These are phyloP conservation scores for Penicillium tannophilum DNA, from an alignment of 495 filamentous ascomycete species.

Conservation along the genomic window DNA sequence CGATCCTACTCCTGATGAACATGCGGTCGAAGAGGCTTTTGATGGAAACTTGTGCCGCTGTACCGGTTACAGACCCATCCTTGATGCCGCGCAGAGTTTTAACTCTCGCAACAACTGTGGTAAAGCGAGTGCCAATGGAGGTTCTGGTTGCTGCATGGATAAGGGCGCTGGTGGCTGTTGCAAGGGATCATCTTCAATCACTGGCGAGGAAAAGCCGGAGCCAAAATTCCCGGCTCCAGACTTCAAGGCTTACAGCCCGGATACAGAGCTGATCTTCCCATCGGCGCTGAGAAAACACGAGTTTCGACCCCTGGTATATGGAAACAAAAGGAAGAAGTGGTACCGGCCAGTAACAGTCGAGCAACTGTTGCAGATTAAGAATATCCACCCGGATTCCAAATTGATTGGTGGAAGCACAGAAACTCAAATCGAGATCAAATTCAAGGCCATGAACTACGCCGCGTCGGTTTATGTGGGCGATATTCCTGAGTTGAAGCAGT, in stretches of 20 bases:
- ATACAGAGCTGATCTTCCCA: constrained; percentile 95
- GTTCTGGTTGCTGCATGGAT: constrained; percentile 58
- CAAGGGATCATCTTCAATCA: constrained; percentile 28
- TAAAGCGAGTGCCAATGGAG: constrained; percentile 48
- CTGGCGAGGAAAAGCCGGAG: constrained; percentile 23
- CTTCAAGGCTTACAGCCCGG: constrained; percentile 90
- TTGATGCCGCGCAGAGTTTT: constrained; percentile 81
- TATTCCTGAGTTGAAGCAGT: constrained; percentile 83
- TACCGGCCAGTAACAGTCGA: constrained; percentile 84
- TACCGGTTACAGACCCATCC: constrained; percentile 91
- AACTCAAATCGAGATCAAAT: constrained; percentile 97
- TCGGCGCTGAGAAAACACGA: constrained; percentile 79
- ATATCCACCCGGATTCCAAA: constrained; percentile 80
- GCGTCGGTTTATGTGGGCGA: constrained; percentile 92
- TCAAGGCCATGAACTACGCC: constrained; percentile 90
- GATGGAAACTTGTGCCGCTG: constrained; percentile 97
- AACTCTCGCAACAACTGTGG: constrained; percentile 39
- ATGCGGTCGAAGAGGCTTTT: constrained; percentile 34
- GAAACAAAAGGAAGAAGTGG: constrained; percentile 95
- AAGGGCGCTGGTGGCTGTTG: constrained; percentile 43
- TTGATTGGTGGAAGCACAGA: constrained; percentile 95
- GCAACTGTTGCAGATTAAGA: constrained; percentile 90
- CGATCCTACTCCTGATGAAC: constrained; percentile 32
- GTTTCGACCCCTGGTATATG: constrained; percentile 80
- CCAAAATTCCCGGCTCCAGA: constrained; percentile 47